phyloP scores from a whole-genome alignment of 495 filamentous ascomycete species.

The Tuber calosporum region DNA sequence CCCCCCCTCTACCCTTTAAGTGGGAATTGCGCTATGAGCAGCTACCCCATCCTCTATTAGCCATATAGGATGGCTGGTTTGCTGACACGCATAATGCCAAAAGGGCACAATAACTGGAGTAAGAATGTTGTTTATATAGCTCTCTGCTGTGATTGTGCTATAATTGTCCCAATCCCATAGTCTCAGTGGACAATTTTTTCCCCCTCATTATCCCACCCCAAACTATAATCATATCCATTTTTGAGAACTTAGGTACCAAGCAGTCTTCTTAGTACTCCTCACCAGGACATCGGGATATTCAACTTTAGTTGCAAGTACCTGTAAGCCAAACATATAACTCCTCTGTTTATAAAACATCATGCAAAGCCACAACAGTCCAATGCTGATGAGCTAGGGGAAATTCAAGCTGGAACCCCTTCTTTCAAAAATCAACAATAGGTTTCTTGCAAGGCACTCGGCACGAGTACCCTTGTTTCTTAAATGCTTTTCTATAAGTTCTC shows the following conservation, averaged over 20 bases:
- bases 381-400: background rate
- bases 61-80: background rate
- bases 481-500: background rate
- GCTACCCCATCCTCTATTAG: slow-evolving; percentile 14
- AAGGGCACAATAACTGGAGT: slow-evolving; percentile 11
- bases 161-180: slow-evolving; percentile 12
- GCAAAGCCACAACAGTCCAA: slow-evolving; percentile 3
- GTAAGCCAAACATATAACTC: too few species aligned
- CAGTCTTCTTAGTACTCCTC: slow-evolving; percentile 14
- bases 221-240: background rate
- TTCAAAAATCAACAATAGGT: background rate
- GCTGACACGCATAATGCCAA: slow-evolving; percentile 10
- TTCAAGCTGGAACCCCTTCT: background rate
- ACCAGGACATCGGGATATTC: background rate
- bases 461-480: background rate
- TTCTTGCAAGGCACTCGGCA: background rate
- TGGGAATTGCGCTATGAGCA: background rate
- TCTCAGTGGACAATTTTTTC: background rate
- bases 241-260: slow-evolving; percentile 11
- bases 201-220: slow-evolving; percentile 16
- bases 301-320: background rate
- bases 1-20: background rate
- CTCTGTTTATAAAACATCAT: background rate
- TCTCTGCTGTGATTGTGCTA: slow-evolving; percentile 6
- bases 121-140: slow-evolving; percentile 16